Evolutionary conservation across 371 early-diverging fungal genomes (phyloP).

Genomic region (Mucor irregularis): DNA sequence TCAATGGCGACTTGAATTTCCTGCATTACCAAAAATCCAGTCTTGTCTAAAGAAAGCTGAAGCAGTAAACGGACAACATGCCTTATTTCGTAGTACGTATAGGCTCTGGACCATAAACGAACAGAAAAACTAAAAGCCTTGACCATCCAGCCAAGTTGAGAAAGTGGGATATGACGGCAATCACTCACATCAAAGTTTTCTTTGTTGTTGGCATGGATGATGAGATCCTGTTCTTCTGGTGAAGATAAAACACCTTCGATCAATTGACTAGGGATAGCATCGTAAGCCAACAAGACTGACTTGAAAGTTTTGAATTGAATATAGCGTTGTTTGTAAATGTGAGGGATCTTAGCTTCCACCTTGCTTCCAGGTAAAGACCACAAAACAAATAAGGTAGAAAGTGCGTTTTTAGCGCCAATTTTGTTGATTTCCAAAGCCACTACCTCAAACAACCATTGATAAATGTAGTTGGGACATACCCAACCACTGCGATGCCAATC

Average conservation of each 20-base stretch:
- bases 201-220: not conserved
- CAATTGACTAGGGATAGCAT: conserved; percentile 4
- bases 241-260: not conserved
- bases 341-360: not conserved
- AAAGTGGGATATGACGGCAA: conserved; percentile 23
- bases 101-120: conserved; percentile 34
- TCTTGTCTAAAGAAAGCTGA: conserved; percentile 33
- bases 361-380: conserved; percentile 30
- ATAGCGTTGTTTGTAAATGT: conserved; percentile 16
- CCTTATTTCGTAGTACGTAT: conserved; percentile 20
- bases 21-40: conserved; percentile 20
- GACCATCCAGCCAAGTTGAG: conserved; percentile 31
- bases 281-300: conserved; percentile 5
- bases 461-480: conserved; percentile 37
- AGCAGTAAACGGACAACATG: conserved; percentile 27
- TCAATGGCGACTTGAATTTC: conserved; percentile 37
- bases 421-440: conserved; percentile 35
- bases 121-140: conserved; percentile 38
- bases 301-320: conserved; percentile 12
- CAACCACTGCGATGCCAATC: conserved; percentile 38
- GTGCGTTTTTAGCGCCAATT: conserved; percentile 30
- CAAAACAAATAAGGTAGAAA: conserved; percentile 26
- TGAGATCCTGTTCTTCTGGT: not conserved
- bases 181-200: not conserved
- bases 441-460: conserved; percentile 47